These are phyloP conservation scores for Przewalskia tangutica DNA, from an alignment of 257 asterid species.

Conservation along the genomic window DNA sequence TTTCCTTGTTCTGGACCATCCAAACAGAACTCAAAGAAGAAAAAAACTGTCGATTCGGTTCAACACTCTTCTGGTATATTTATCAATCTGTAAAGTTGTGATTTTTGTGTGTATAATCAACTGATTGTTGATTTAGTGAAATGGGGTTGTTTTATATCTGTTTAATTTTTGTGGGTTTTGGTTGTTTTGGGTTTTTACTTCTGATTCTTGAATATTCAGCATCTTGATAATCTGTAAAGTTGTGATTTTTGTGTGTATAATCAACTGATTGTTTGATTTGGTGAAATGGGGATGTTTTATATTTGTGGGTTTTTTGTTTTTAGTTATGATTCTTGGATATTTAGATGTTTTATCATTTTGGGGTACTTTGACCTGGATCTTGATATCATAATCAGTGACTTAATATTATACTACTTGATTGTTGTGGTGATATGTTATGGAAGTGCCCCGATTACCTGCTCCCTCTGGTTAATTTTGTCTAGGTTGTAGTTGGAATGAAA, in stretches of 20 bases:
- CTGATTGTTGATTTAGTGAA: not conserved
- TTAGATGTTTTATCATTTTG: not conserved
- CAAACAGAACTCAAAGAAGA: constrained; percentile 25
- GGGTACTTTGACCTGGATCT: not conserved
- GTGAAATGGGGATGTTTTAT: not conserved
- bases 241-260: not conserved
- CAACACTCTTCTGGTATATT: constrained; percentile 31
- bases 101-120: not conserved
- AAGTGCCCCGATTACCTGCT: not conserved
- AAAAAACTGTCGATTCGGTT: constrained; percentile 22
- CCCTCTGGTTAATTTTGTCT: not conserved
- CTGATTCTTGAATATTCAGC: not conserved
- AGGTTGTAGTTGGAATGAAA: not conserved
- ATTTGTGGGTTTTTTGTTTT: not conserved
- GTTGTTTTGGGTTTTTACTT: not conserved
- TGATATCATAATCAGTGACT: not conserved
- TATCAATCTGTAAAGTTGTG: not conserved
- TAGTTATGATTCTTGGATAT: not conserved
- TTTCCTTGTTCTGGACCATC: constrained; percentile 66
- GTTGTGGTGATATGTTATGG: not conserved
- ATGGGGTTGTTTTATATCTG: not conserved
- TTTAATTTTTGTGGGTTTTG: not conserved
- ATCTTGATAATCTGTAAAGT: not conserved
- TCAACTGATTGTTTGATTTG: not conserved
- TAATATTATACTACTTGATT: not conserved